Conservation (phyloP, 2,329 filamentous ascomycete genomes). For the Colletotrichum scovillei region DNA sequence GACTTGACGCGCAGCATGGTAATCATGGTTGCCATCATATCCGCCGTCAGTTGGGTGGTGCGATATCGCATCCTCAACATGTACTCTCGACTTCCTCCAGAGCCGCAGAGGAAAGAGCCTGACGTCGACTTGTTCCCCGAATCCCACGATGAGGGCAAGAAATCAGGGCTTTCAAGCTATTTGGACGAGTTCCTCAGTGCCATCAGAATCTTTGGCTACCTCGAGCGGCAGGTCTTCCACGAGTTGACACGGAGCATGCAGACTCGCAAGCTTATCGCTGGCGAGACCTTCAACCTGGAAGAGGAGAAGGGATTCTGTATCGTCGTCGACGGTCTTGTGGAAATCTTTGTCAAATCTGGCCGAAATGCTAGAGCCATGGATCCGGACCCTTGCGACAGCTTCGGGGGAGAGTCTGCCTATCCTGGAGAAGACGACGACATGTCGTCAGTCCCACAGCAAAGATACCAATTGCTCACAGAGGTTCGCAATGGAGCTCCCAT, state of each 20-base stretch:
- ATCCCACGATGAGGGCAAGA: conserved; percentile 87
- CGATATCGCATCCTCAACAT: conserved; percentile 97
- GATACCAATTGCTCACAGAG: conserved; percentile 94
- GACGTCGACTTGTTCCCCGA: conserved; percentile 96
- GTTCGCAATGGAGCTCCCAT: conserved; percentile 98
- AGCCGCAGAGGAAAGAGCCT: conserved; percentile 95
- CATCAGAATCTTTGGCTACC: conserved; percentile 98
- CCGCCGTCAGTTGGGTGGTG: conserved; percentile 92
- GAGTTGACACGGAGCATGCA: conserved; percentile 98
- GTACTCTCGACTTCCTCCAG: conserved; percentile 92
- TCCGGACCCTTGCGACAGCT: conserved; percentile 47
- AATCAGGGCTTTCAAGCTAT: conserved; percentile 94
- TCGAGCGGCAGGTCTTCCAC: conserved; percentile 96
- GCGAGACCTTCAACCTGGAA: conserved; percentile 93
- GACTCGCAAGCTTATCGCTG: conserved; percentile 93
- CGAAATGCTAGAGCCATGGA: conserved; percentile 57
- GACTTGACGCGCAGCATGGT: conserved; percentile 67
- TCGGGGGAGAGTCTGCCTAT: conserved; percentile 53
- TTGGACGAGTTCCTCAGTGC: conserved; percentile 97
- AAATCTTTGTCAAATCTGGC: conserved; percentile 97
- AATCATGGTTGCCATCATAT: conserved; percentile 80
- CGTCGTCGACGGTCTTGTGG: conserved; percentile 94
- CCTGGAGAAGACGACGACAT: conserved; percentile 76
- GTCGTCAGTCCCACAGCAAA: conserved; percentile 75
- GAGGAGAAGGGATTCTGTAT: conserved; percentile 98